Evolutionary conservation across 352 stramenopile species (phyloP), one percentile per base, ranked within the genome.

Genomic region (Phytopythium litorale): DNA sequence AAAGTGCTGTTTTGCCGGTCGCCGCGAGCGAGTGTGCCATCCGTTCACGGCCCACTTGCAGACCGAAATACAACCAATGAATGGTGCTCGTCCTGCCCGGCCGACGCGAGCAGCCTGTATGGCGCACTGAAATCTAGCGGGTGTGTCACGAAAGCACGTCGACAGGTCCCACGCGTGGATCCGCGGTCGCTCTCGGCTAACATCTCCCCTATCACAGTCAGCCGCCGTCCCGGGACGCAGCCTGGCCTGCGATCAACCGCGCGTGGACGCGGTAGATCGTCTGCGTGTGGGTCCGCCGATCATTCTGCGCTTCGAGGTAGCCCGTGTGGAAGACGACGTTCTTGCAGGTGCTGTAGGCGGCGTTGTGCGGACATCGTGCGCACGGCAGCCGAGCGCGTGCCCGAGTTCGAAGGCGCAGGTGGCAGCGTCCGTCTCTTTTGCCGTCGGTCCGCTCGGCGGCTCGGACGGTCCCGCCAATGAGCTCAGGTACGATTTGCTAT

Each of bases 161-260:
- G 80, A 70, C 19, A 79, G 80, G 50, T 92, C 84, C 84, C 84
- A 93, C 2, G 92, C 63, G 49, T 94, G 84, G 15, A 94, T 84
- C 1, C 77, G 77, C 18, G 84, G 84, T 3, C 70, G 52, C 75
- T 79, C 40, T 86, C 69, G 19, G 65, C 67, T 46, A 79, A 90
- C 28, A 92, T 88, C 66, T 94, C 84, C 6, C 84, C 84, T 1
- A 82, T 91, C 11, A 82, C 84, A 7, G 91, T 64, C 28, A 89
- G 80, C 67, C 68, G 38, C 84, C 84, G 40, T 85, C 81, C 16
- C 63, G 68, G 2, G 76, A 76, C 8, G 71, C 60, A 4, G 72
- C 67, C 8, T 91, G 49, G 33, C 77, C 84, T 28, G 84, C 69
- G 42, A 94, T 91, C 9, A 82, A 79, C 8, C 78, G 67, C 21